Conservation (phyloP, 176 grass and related monocot genomes). For the Aegilops speltoides region DNA sequence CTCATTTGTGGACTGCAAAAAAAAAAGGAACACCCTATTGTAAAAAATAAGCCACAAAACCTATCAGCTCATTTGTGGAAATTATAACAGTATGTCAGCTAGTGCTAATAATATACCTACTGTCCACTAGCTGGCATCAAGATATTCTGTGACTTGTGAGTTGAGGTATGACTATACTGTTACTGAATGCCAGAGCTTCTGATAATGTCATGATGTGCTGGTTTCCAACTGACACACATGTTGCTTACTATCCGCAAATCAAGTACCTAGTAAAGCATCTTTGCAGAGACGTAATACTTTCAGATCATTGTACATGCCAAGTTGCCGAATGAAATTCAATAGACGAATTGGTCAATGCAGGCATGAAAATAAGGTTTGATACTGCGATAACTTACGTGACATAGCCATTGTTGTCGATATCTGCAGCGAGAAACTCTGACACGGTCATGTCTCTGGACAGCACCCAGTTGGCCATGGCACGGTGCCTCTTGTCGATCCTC, state of each 20-base stretch:
- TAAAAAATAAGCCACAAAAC: not conserved
- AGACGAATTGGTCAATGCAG: constrained; percentile 1
- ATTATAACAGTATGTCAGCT: not conserved
- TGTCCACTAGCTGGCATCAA: not conserved
- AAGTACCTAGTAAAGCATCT: not conserved
- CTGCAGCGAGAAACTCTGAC: constrained; percentile 82
- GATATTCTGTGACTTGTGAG: not conserved
- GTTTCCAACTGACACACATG: not conserved
- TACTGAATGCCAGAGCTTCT: not conserved
- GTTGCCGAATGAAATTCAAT: not conserved
- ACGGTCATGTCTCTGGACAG: constrained; percentile 82
- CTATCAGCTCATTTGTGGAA: not conserved
- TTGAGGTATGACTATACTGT: constrained; percentile 5
- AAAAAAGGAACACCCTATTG: not conserved
- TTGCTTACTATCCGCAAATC: not conserved
- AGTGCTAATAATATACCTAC: not conserved
- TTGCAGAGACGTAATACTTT: not conserved
- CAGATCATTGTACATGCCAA: not conserved
- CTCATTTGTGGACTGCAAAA: not conserved
- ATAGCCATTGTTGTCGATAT: constrained; percentile 89
- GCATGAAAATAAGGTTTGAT: not conserved
- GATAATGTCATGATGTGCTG: not conserved
- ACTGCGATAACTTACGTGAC: constrained; percentile 68
- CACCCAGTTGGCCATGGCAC: constrained; percentile 84
- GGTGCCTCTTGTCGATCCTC: constrained; percentile 93